phyloP scores from a whole-genome alignment of 225 moss, liverwort and hornwort genomes.

The Antitrichia curtipendula region DNA sequence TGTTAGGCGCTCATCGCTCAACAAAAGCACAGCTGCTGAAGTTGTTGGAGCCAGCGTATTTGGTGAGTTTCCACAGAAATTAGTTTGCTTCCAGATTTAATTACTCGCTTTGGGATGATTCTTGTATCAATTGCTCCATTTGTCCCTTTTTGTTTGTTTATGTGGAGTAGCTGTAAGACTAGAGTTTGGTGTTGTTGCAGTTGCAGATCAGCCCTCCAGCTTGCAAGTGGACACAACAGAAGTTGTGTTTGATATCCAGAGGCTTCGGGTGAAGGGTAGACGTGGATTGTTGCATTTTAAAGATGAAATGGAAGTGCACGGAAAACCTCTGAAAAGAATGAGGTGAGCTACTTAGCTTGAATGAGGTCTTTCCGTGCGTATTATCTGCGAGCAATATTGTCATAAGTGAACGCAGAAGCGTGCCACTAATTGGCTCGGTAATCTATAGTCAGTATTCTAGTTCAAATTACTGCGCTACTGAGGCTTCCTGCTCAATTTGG shows the following conservation, averaged over 20 bases:
- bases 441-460: not conserved
- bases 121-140: not conserved
- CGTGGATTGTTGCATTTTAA: constrained; percentile 22
- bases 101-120: not conserved
- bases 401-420: not conserved
- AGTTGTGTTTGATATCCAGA: constrained; percentile 57
- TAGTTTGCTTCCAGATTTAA: not conserved
- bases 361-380: not conserved
- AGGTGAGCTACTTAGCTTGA: constrained; percentile 24
- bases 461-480: not conserved
- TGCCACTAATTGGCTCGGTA: not conserved
- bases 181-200: not conserved
- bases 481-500: not conserved
- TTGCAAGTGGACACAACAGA: constrained; percentile 11
- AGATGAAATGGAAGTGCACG: constrained; percentile 13
- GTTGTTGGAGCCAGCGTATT: not conserved
- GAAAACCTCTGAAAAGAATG: constrained; percentile 31
- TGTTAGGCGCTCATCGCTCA: not conserved
- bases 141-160: not conserved
- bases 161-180: not conserved
- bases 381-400: not conserved
- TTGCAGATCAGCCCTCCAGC: constrained; percentile 16
- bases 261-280: constrained; percentile 38
- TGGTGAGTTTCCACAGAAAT: not conserved
- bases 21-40: not conserved